Conservation (phyloP, 257 asterid species). For the Solanum bulbocastanum region DNA sequence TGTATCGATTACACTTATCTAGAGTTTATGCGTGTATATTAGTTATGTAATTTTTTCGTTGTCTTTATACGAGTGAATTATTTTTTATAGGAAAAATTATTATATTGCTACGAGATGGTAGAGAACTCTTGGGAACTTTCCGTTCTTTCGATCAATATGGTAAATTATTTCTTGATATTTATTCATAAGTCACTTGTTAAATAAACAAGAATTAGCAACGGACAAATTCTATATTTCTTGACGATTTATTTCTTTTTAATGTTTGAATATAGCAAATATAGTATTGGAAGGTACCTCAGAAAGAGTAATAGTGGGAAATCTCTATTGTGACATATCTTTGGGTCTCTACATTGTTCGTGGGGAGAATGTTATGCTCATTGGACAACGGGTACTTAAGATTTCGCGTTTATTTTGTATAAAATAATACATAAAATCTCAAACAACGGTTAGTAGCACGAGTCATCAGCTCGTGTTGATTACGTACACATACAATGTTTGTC, state of each 20-base stretch:
- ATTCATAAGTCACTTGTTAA: not conserved
- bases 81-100: constrained; percentile 2
- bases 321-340: constrained; percentile 11
- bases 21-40: not conserved
- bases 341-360: constrained; percentile 21
- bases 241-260: not conserved
- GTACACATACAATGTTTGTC: not conserved
- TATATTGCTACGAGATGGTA: constrained; percentile 9
- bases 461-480: not conserved
- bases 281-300: constrained; percentile 22
- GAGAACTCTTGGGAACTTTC: constrained; percentile 12
- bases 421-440: not conserved
- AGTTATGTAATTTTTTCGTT: not conserved
- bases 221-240: not conserved
- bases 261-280: constrained; percentile 16
- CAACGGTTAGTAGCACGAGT: not conserved
- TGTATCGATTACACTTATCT: not conserved
- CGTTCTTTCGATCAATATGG: constrained; percentile 23
- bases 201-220: not conserved
- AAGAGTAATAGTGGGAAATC: constrained; percentile 10
- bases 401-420: not conserved
- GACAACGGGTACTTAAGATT: constrained; percentile 10
- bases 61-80: not conserved
- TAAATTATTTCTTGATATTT: not conserved
- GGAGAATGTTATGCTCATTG: constrained; percentile 24